Evolutionary conservation across 495 filamentous ascomycete species (phyloP).

Genomic region (Chaetomium tenue): DNA sequence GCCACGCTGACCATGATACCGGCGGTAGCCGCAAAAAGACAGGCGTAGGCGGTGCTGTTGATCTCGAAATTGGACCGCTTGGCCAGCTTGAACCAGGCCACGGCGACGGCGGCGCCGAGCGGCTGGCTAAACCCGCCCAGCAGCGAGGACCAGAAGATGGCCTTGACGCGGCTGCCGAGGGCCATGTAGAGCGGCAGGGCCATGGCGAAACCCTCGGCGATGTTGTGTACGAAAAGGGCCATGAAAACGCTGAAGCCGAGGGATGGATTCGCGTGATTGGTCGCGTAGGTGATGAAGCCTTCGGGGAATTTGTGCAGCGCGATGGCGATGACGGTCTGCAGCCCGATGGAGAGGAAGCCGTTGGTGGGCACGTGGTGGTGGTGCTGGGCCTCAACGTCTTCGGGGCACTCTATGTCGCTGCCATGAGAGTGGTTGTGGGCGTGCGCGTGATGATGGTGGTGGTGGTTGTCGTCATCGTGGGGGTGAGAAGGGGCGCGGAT

Average conservation of each 20-base stretch:
- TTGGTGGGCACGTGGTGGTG: constrained; percentile 98
- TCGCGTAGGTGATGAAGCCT: constrained; percentile 97
- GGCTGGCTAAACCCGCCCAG: constrained; percentile 87
- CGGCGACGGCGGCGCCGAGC: constrained; percentile 78
- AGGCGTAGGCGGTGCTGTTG: constrained; percentile 74
- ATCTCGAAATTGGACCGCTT: constrained; percentile 51
- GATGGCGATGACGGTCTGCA: constrained; percentile 92
- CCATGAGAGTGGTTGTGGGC: constrained; percentile 29
- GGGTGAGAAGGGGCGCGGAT: constrained; percentile 34
- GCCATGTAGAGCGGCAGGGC: constrained; percentile 89
- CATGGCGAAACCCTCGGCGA: constrained; percentile 94
- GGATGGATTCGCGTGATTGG: constrained; percentile 87
- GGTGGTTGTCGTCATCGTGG: constrained; percentile 23
- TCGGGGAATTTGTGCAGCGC: constrained; percentile 96
- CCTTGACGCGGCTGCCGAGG: constrained; percentile 67
- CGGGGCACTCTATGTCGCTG: constrained; percentile 30
- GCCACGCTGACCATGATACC: constrained; percentile 95
- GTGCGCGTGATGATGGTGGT: constrained; percentile 19
- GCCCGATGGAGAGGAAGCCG: constrained; percentile 85
- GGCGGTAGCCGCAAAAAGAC: constrained; percentile 83
- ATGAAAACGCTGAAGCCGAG: constrained; percentile 91
- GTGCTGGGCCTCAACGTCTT: constrained; percentile 48
- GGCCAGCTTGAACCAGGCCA: constrained; percentile 71
- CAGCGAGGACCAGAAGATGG: constrained; percentile 79
- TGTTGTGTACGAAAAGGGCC: constrained; percentile 96